Base-by-base conservation (phyloP, 495 filamentous ascomycete genomes). In the Penicillium ochrochloron region DNA sequence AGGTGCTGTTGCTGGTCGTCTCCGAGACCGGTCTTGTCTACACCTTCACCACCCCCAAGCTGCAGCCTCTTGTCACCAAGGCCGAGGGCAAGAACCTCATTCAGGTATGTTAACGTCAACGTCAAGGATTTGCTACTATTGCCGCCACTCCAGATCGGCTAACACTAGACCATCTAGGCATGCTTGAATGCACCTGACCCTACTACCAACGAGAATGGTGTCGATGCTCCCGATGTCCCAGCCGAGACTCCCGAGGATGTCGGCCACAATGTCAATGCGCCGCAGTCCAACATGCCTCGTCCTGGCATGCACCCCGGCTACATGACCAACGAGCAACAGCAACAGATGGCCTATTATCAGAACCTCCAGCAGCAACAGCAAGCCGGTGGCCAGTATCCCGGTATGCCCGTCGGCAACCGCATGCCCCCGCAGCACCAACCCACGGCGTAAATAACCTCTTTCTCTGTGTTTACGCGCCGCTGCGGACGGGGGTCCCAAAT, bases 51-150 rank as follows among this genome's bases (percentile, higher is more conserved):
- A 99, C 96, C 10, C 95, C 96, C 9, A 99, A 99, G 83, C 89
- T 99, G 41, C 96, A 99, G 82, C 96, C 96, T 65, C 86, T 99
- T 52, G 96, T 99, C 61, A 99, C 96, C 66, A 99, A 99, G 85
- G 89, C 96, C 11, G 96, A 99, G 76, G 96, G 96, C 80, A 99
- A 99, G 86, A 99, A 99, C 75, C 82, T 99, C 44, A 99, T 99
- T 63, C 96, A 99, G 89, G 96, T 98, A 86, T 67, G 75, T 68
- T 29, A 21, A 29, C 14, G 25, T 23, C 48, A 31, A 9, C 25
- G n/a, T n/a, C n/a, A n/a, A n/a, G n/a, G 23, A 52, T 29, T 31
- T 31, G 44, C 2, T 17, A 52, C 15, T 31, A 25, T 25, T 12
- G 17, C 42, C 54, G 39, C 21, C 14, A 23, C n/a, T 0, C 27